A percentile compares a stretch with the other conserved stretches of the same genome.
These are phyloP conservation scores for Podila epigama DNA, from an alignment of 192 early-diverging fungal species.

Conservation along the genomic window DNA sequence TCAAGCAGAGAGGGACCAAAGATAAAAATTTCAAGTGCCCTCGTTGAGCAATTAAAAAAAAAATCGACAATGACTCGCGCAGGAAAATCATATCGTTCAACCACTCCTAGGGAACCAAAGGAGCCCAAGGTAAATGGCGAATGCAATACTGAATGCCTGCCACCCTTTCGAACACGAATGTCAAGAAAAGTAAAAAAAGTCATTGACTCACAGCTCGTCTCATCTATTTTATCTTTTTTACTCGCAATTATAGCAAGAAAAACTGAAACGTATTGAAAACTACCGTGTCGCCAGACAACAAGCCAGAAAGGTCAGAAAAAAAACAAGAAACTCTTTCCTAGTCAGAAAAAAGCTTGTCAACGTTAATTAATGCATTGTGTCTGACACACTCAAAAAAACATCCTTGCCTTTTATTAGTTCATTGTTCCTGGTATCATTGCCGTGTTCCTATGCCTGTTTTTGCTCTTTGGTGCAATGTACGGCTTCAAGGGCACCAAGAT, in stretches of 20 bases:
- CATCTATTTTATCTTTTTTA: not conserved
- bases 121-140: constrained; percentile 16
- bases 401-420: constrained; percentile 2
- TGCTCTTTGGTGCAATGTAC: constrained; percentile 9
- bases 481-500: constrained; percentile 11
- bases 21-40: no score
- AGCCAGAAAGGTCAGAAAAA: constrained; percentile 10
- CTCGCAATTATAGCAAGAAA: constrained; percentile 8
- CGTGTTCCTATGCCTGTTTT: not conserved
- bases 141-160: not conserved
- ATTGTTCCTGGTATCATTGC: constrained; percentile 10
- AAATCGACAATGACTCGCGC: constrained; percentile 7
- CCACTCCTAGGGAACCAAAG: constrained; percentile 11
- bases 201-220: no score
- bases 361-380: not conserved
- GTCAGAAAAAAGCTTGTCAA: not conserved
- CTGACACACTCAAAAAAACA: not conserved
- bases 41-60: no score
- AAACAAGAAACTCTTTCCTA: not conserved
- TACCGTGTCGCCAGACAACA: constrained; percentile 20
- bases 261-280: constrained; percentile 11
- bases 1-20: no score
- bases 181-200: not conserved
- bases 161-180: not conserved
- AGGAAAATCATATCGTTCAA: constrained; percentile 11